phyloP scores from a whole-genome alignment of 352 stramenopile species.

The Saprolegnia parasitica region DNA sequence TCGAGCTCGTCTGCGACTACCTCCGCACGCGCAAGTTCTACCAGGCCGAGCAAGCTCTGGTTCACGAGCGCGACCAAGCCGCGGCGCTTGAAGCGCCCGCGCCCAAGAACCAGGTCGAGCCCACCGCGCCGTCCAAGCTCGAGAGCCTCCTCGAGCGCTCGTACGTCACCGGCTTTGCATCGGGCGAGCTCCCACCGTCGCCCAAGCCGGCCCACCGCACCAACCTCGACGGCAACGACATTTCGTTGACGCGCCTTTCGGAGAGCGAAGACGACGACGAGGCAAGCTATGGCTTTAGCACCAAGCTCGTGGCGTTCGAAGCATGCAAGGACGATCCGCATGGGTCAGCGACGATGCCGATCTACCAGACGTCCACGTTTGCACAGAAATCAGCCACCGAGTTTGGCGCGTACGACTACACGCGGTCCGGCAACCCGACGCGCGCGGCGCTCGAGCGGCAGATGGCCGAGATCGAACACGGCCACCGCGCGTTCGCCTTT shows the following conservation, averaged over 20 bases:
- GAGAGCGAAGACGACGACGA: slow-evolving; percentile 35
- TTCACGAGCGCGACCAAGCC: slow-evolving; percentile 52
- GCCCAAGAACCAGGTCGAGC: slow-evolving; percentile 31
- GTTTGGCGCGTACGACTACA: slow-evolving; percentile 93
- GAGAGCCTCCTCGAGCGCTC: slow-evolving; percentile 78
- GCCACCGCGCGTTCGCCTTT: slow-evolving; percentile 83
- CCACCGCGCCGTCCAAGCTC: slow-evolving; percentile 49
- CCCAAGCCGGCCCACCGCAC: slow-evolving; percentile 46
- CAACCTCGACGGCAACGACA: slow-evolving; percentile 71
- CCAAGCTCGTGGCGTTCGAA: slow-evolving; percentile 70
- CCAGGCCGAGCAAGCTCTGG: slow-evolving; percentile 65
- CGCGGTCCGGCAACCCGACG: slow-evolving; percentile 91
- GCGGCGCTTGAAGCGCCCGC: slow-evolving; percentile 28
- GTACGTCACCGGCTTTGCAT: slow-evolving; percentile 81
- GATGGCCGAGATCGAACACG: slow-evolving; percentile 78
- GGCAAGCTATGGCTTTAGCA: slow-evolving; percentile 64
- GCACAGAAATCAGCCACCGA: slow-evolving; percentile 82
- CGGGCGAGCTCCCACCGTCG: slow-evolving; percentile 49
- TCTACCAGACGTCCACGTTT: slow-evolving; percentile 91
- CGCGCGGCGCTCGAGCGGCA: slow-evolving; percentile 89
- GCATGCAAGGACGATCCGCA: slow-evolving; percentile 86
- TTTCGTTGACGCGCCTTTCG: slow-evolving; percentile 38
- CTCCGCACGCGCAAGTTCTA: slow-evolving; percentile 84
- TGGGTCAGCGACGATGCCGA: slow-evolving; percentile 86
- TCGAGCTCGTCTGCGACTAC: slow-evolving; percentile 86